Evolutionary conservation across 257 asterid species (phyloP), one percentile per base, ranked within the genome.

Genomic region (Eustoma russellianum): DNA sequence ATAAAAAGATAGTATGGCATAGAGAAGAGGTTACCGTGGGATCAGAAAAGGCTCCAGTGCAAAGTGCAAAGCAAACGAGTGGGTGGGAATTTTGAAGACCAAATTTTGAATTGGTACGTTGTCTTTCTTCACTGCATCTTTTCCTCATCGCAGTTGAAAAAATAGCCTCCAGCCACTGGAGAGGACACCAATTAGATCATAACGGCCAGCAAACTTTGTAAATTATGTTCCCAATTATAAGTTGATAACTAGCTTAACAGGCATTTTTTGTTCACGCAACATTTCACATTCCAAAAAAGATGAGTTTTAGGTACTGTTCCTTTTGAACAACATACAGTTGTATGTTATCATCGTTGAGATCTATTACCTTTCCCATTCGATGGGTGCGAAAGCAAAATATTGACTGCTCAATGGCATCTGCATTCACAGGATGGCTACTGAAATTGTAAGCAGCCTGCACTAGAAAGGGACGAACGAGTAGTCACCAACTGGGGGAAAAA

Each of bases 401-500:
- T 15, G 82, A 67, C 75, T 77, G 85, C 68, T 80, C 88, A 41
- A 80, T 74, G 47, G 78, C 70, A 62, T 69, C 77, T 33, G 80
- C 82, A 66, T 70, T 74, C 48, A 72, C 60, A 55, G 77, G 63
- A 58, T 67, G 73, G 54, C 88, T 84, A 56, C 82, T 76, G 41
- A 77, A 68, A 60, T 72, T 77, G 62, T 80, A 80, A 64, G 88
- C 82, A 62, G 82, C 82, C 87, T 79, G 81, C 75, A 75, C 64
- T 63, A 70, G 33, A 62, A 71, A 57, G 28, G 8, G 35, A 65
- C 38, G 53, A 52, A 65, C 46, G 48, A 45, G 49, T 17, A 47
- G 61, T 65, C 55, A 68, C 53, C 55, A 33, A 48, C 43, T 50
- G 45, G 18, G 18, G 33, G 28, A 13, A 35, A 55, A 11, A 30